Percentiles rank a stretch among this genome's conserved stretches.
These are phyloP conservation scores for Candida frijolesensis DNA, from an alignment of 1,139 yeast species.

Conservation along the genomic window DNA sequence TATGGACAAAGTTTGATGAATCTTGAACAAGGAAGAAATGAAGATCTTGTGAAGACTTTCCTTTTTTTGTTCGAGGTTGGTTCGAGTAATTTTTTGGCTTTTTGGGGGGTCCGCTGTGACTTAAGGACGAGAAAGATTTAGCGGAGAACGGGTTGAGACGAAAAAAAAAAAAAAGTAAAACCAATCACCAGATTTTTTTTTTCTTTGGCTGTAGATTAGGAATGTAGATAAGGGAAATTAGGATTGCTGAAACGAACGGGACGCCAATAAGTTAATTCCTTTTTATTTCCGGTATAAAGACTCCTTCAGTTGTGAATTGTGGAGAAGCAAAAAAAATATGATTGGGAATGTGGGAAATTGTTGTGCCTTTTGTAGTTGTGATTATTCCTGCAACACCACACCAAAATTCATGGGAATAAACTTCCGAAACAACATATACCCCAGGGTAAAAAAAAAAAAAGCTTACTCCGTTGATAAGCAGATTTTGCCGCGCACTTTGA, in stretches of 20 bases:
- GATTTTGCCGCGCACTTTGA: neutral
- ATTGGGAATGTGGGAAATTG: too few relatives aligned
- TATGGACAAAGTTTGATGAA: neutral
- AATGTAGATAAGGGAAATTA: too few relatives aligned
- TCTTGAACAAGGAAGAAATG: neutral
- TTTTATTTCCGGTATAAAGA: too few relatives aligned
- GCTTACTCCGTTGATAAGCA: neutral
- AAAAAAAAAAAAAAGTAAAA: neutral
- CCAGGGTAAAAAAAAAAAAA: neutral
- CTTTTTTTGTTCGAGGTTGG: neutral
- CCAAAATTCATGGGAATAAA: neutral
- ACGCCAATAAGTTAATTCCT: too few relatives aligned
- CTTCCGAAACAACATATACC: neutral
- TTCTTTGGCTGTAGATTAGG: neutral
- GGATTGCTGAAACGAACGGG: too few relatives aligned
- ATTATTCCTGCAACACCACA: neutral
- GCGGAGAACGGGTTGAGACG: neutral
- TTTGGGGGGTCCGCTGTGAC: neutral
- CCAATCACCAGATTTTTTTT: neutral
- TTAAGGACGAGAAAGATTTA: neutral
- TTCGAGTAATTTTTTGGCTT: neutral
- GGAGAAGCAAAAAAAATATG: too few relatives aligned
- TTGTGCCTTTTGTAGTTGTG: neutral
- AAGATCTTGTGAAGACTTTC: constrained; percentile 1
- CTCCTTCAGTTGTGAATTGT: too few relatives aligned